Evolutionary conservation across 2,329 filamentous ascomycete species (phyloP), one percentile per base, ranked within the genome.

Genomic region (Venturia carpophila): DNA sequence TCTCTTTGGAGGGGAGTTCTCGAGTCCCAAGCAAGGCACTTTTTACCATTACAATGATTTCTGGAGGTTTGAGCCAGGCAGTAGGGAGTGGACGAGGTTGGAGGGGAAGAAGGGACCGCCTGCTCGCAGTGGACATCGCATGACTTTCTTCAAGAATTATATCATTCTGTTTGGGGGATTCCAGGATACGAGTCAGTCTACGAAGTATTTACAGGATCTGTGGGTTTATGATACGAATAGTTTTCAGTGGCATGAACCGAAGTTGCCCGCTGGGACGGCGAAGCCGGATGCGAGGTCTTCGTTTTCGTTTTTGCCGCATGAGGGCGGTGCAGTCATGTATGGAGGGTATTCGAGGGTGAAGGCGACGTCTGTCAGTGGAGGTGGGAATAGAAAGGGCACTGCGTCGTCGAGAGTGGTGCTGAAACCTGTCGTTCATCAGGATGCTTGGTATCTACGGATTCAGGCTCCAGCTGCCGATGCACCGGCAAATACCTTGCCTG

Each of bases 11-110:
- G 94, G 93, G 67, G 94, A 99, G 77, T 99, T 99, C 75, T 95
- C 90, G 66, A 93, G 89, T 37, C 94, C 94, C 1, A 97, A 97
- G 74, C 94, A 97, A 77, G 94, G 94, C 4, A 97, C 93, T 0
- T 99, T 99, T 73, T 97, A 99, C 75, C 94, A 99, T 77, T 99
- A 99, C 79, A 96, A 96, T 72, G 94, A 97, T 78, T 97, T 99
- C 75, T 99, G 94, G 93, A 84, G 89, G 62, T 83, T 97, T 55
- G 92, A 97, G 73, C 89, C 93, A 0, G 83, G 83, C 10, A 87
- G 85, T 9, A 83, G 92, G 71, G 94, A 99, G 79, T 99, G 94
- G 94, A 90, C 86, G 65, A 89, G 92, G 67, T 81, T 99, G 42
- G 94, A 99, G 75, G 83, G 82, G 1, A 88, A 87, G 79, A 90